These are phyloP conservation scores for Leccinum solheimii DNA, from an alignment of 1,284 basidiomycete genomes.

Conservation along the genomic window DNA sequence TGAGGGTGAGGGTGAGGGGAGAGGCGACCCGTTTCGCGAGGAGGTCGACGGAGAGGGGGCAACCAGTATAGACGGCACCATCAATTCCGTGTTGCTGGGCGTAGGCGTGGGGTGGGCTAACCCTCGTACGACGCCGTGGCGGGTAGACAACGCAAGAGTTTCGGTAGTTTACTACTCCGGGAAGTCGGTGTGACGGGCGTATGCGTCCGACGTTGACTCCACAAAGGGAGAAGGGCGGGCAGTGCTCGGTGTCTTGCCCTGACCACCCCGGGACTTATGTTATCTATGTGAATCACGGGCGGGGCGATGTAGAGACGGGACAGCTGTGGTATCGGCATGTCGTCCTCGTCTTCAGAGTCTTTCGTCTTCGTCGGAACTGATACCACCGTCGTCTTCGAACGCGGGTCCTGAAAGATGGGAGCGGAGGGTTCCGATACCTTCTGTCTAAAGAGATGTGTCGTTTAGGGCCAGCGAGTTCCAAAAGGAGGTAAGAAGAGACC, in stretches of 20 bases:
- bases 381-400: slow-evolving; percentile 78
- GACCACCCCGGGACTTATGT: slow-evolving; percentile 9
- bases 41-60: slow-evolving; percentile 6
- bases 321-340: slow-evolving; percentile 15
- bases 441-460: slow-evolving; percentile 55
- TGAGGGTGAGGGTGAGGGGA: no score
- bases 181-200: slow-evolving; percentile 24
- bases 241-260: slow-evolving; percentile 24
- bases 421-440: slow-evolving; percentile 87
- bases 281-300: slow-evolving; percentile 22
- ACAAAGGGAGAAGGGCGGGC: slow-evolving; percentile 26
- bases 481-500: slow-evolving; percentile 7
- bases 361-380: slow-evolving; percentile 61
- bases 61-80: slow-evolving; percentile 14
- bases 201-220: slow-evolving; percentile 7
- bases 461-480: background rate
- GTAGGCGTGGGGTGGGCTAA: slow-evolving; percentile 14
- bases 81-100: background rate
- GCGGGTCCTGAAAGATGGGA: slow-evolving; percentile 58
- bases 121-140: slow-evolving; percentile 31
- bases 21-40: slow-evolving; percentile 13
- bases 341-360: slow-evolving; percentile 33
- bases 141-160: slow-evolving; percentile 35
- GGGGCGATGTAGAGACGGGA: slow-evolving; percentile 33
- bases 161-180: slow-evolving; percentile 36